Conservation (phyloP, 768 basidiomycete species). For the Mycena rosella region DNA sequence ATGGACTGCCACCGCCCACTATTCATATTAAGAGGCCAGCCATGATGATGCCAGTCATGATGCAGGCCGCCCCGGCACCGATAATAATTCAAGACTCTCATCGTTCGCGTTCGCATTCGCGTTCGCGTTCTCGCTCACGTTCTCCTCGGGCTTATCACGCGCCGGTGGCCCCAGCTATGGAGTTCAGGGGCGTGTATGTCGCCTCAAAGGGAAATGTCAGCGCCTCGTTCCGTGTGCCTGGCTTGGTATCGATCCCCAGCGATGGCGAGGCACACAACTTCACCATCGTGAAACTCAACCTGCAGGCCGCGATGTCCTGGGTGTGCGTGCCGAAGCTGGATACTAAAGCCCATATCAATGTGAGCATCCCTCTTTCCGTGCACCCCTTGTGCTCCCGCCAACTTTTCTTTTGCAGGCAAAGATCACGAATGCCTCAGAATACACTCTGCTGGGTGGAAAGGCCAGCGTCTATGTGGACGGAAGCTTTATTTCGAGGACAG, state of each 20-base stretch:
- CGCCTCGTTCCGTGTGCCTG: slow-evolving; percentile 45
- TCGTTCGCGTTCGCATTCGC: too few relatives aligned
- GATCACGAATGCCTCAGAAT: slow-evolving; percentile 46
- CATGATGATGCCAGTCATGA: too few relatives aligned
- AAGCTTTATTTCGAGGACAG: slow-evolving; percentile 45
- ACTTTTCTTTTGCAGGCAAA: slow-evolving; percentile 38
- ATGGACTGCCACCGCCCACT: too few relatives aligned
- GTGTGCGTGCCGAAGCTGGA: slow-evolving; percentile 46
- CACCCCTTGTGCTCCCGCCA: background rate
- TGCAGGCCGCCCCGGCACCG: too few relatives aligned
- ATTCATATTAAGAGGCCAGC: too few relatives aligned
- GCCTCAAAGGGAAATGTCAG: slow-evolving; percentile 42
- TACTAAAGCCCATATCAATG: slow-evolving; percentile 41
- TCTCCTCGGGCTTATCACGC: background rate
- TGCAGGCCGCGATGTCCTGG: slow-evolving; percentile 45
- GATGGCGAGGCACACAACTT: slow-evolving; percentile 45
- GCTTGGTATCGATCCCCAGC: slow-evolving; percentile 42
- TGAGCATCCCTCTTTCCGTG: slow-evolving; percentile 13
- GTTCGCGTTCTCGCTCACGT: too few relatives aligned
- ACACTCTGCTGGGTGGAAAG: slow-evolving; percentile 40
- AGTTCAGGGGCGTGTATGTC: slow-evolving; percentile 12
- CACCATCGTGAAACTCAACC: slow-evolving; percentile 42
- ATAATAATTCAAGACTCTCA: too few relatives aligned
- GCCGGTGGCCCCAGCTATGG: slow-evolving; percentile 9
- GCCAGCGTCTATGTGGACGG: slow-evolving; percentile 47